Evolutionary conservation across 148 eudicot genomes (phyloP).

Genomic region (Euryodendron excelsum): DNA sequence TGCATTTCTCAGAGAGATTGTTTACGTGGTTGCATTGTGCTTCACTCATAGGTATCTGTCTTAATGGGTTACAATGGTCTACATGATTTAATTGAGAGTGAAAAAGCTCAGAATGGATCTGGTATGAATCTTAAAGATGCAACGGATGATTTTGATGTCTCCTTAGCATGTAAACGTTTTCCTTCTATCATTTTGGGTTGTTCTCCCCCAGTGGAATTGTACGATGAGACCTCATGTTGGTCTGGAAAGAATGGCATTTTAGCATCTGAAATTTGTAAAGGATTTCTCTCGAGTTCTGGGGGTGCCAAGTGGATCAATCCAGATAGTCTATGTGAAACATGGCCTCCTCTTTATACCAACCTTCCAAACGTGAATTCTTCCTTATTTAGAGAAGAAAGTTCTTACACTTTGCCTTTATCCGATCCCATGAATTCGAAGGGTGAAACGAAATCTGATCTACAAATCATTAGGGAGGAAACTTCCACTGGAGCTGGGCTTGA

Average conservation of each 20-base stretch:
- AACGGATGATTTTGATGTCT: slow-evolving; percentile 40
- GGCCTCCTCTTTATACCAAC: slow-evolving; percentile 31
- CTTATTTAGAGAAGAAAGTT: slow-evolving; percentile 28
- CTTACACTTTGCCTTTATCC: slow-evolving; percentile 22
- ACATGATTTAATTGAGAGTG: slow-evolving; percentile 43
- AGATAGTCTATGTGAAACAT: slow-evolving; percentile 35
- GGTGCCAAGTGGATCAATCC: slow-evolving; percentile 47
- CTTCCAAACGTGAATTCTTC: slow-evolving; percentile 24
- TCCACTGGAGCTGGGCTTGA: slow-evolving; percentile 28
- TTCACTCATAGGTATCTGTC: slow-evolving; percentile 57
- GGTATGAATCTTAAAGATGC: slow-evolving; percentile 27
- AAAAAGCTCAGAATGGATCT: slow-evolving; percentile 29
- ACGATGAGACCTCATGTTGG: slow-evolving; percentile 45
- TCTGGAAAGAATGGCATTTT: slow-evolving; percentile 33
- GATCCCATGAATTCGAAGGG: slow-evolving; percentile 27
- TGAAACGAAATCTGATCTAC: slow-evolving; percentile 26
- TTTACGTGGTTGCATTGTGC: slow-evolving; percentile 10
- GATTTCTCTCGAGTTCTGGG: slow-evolving; percentile 36
- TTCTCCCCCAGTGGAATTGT: slow-evolving; percentile 61
- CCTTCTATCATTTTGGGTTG: slow-evolving; percentile 71
- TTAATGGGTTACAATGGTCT: slow-evolving; percentile 51
- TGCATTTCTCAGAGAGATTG: neutral
- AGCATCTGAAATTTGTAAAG: slow-evolving; percentile 39
- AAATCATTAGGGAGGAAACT: slow-evolving; percentile 29
- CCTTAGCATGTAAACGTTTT: slow-evolving; percentile 59